Base-by-base conservation (phyloP, 225 moss, liverwort and hornwort species). In the Sphagnum contortum region DNA sequence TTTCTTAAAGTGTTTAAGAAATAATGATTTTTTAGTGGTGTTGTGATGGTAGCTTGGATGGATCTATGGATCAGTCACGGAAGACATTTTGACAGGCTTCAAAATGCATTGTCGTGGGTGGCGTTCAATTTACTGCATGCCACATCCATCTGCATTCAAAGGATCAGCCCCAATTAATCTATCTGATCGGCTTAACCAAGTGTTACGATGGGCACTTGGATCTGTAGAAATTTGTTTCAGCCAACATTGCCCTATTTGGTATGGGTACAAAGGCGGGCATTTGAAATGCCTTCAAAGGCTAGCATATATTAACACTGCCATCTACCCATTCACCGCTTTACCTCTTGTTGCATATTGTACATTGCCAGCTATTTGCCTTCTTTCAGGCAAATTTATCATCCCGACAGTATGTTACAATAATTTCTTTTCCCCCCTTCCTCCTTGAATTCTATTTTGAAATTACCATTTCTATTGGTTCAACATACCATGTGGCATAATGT, bases 41-140 rank as follows among this genome's bases (percentile, higher is more conserved):
- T 29, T 29, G 29, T 29, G 29, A 29, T 46, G 46, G 55, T 77
- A 94, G 94, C 88, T 95, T 69, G 94, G 94, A 3, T 95, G 94
- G 94, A 95, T 95, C 45, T 95, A 95, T 12, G 94, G 94, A 12
- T 95, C 94, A 55, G 94, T 95, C 7, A 95, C 94, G 6, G 94
- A 95, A 73, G 94, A 95, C 81, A 95, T 95, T 87, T 55, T 95
- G 66, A 95, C 94, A 47, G 94, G 94, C 0, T 95, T 95, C 74
- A 95, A 92, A 67, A 95, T 95, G 94, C 94, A 95, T 66, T 91
- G 91, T 46, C 91, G 94, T 3, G 94, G 94, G 2, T 95, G 94
- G 94, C 86, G 91, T 0, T 95, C 94, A 0, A 90, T 95, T 45
- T 95, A 95, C 72, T 95, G 94, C 73, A 95, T 95, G 92, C 94